Percentiles rank a stretch among this genome's conserved stretches.
These are phyloP conservation scores for Entomortierella lignicola DNA, from an alignment of 192 early-diverging fungal genomes.

Conservation along the genomic window DNA sequence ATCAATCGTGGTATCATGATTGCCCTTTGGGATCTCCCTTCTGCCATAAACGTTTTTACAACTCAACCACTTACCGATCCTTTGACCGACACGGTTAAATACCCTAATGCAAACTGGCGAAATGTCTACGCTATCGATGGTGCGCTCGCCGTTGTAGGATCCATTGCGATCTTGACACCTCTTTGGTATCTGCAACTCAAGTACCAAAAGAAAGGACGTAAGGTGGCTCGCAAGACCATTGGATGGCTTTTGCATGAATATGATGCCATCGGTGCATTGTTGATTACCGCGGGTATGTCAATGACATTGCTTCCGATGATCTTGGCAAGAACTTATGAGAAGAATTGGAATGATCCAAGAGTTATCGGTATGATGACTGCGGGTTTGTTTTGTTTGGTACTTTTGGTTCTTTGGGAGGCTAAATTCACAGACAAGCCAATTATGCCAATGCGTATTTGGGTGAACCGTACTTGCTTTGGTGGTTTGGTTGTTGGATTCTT, in stretches of 20 bases:
- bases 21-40: constrained; percentile 40
- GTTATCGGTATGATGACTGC: constrained; percentile 36
- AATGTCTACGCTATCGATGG: constrained; percentile 30
- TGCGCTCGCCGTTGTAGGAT: constrained; percentile 18
- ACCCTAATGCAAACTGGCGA: constrained; percentile 26
- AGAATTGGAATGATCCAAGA: constrained; percentile 35
- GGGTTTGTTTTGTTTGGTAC: constrained; percentile 20
- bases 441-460: constrained; percentile 53
- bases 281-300: constrained; percentile 38
- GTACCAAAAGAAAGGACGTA: background rate
- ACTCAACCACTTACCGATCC: constrained; percentile 22
- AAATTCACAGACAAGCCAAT: constrained; percentile 39
- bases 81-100: background rate
- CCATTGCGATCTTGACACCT: constrained; percentile 31
- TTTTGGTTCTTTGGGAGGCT: constrained; percentile 34
- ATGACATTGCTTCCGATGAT: constrained; percentile 43
- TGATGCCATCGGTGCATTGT: constrained; percentile 38
- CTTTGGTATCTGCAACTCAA: constrained; percentile 46
- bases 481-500: constrained; percentile 38
- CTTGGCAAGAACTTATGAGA: constrained; percentile 29
- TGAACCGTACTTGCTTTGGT: constrained; percentile 43
- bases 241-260: constrained; percentile 48
- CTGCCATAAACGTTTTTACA: constrained; percentile 27
- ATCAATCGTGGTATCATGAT: constrained; percentile 48
- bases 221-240: constrained; percentile 10